These are phyloP conservation scores for Lepiota venenata DNA, from an alignment of 768 basidiomycete species.

Conservation along the genomic window DNA sequence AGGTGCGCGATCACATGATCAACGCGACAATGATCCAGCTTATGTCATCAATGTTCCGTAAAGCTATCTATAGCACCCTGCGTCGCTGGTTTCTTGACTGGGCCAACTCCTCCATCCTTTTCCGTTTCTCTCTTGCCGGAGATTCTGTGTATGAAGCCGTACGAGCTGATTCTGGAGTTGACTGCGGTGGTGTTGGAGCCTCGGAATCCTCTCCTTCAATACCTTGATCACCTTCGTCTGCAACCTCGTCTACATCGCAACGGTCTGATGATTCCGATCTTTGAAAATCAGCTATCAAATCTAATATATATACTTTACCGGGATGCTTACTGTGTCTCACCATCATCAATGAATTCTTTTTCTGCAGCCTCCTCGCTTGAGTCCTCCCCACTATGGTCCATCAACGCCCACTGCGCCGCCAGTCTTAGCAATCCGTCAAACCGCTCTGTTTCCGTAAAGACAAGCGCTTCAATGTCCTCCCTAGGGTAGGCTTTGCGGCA, in stretches of 20 bases:
- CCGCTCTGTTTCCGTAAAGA: constrained; percentile 35
- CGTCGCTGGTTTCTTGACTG: constrained; percentile 20
- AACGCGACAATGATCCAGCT: not conserved
- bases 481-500: constrained; percentile 27
- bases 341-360: constrained; percentile 28
- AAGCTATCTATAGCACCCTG: constrained; percentile 9
- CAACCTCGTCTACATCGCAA: constrained; percentile 4
- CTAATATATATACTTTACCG: not conserved
- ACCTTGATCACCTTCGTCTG: not conserved
- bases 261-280: constrained; percentile 4
- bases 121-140: constrained; percentile 30
- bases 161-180: constrained; percentile 8
- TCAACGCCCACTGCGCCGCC: constrained; percentile 33
- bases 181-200: not conserved
- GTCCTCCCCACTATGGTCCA: constrained; percentile 32
- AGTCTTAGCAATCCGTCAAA: constrained; percentile 41
- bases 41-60: constrained; percentile 3
- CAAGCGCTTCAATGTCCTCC: constrained; percentile 32
- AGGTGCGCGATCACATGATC: constrained; percentile 9
- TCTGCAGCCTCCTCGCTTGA: constrained; percentile 42
- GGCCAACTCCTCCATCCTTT: constrained; percentile 28
- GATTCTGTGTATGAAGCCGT: constrained; percentile 24
- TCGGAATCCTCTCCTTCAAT: constrained; percentile 1
- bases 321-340: constrained; percentile 14
- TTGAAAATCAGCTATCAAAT: constrained; percentile 3